Evolutionary conservation across 768 basidiomycete species (phyloP).

Genomic region (Tylopilus plumbeoviolaceoides): DNA sequence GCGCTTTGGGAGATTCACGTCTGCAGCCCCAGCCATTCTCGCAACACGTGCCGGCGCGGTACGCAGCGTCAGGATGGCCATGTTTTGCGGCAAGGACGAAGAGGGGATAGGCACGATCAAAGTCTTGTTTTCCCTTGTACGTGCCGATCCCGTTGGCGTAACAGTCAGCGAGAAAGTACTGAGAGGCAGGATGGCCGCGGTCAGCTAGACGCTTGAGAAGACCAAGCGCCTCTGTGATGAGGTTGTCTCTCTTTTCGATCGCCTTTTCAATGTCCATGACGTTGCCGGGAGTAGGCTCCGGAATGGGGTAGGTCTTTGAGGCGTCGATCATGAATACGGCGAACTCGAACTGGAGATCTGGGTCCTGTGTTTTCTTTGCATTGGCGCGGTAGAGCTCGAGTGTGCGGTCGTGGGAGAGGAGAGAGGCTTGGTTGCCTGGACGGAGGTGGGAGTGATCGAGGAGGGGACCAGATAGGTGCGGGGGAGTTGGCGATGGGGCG

Average conservation of each 20-base stretch:
- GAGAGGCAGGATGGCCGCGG: slow-evolving; percentile 88
- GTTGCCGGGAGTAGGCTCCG: slow-evolving; percentile 63
- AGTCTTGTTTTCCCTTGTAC: slow-evolving; percentile 85
- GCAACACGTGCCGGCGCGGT: slow-evolving; percentile 94
- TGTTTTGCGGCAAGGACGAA: slow-evolving; percentile 97
- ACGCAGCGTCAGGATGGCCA: slow-evolving; percentile 92
- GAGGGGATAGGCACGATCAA: slow-evolving; percentile 93
- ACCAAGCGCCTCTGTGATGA: slow-evolving; percentile 81
- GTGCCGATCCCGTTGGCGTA: slow-evolving; percentile 98
- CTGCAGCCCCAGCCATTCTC: slow-evolving; percentile 99
- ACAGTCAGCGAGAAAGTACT: slow-evolving; percentile 98
- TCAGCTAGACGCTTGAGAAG: slow-evolving; percentile 91
- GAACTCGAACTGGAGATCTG: slow-evolving; percentile 96
- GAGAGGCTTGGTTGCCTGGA: slow-evolving; percentile 87
- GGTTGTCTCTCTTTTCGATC: slow-evolving; percentile 77
- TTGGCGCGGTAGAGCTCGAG: slow-evolving; percentile 96
- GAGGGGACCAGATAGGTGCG: slow-evolving; percentile 49
- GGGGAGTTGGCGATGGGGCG: slow-evolving; percentile 57
- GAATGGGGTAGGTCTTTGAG: slow-evolving; percentile 83
- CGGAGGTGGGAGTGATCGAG: slow-evolving; percentile 91
- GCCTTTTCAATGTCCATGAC: slow-evolving; percentile 79
- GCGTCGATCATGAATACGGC: slow-evolving; percentile 99
- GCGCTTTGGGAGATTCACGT: slow-evolving; percentile 84
- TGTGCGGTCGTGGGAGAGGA: slow-evolving; percentile 93
- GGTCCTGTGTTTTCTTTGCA: slow-evolving; percentile 98